Evolutionary conservation across 352 stramenopile species (phyloP).

Genomic region (Phytophthora cryptogea): DNA sequence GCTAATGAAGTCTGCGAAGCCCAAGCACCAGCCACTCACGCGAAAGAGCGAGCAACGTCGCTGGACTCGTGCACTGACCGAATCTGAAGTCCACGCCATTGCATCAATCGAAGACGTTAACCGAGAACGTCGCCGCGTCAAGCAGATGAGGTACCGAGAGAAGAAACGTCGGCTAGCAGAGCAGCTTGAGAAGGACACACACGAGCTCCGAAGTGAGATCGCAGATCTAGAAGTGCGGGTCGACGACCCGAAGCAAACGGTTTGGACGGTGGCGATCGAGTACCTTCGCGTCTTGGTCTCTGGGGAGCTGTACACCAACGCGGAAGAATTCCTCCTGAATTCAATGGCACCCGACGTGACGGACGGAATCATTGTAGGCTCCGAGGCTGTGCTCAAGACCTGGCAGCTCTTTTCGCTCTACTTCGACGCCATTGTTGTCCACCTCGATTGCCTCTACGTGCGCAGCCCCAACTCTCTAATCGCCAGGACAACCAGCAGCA

Average conservation of each 20-base stretch:
- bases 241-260: neutral
- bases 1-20: too few relatives aligned
- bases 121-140: too few relatives aligned
- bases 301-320: neutral
- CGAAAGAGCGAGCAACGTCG: too few relatives aligned
- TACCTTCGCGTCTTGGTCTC: constrained; percentile 2
- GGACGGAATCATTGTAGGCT: neutral
- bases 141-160: too few relatives aligned
- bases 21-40: too few relatives aligned
- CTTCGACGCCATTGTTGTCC: constrained; percentile 1
- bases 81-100: too few relatives aligned
- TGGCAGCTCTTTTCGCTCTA: neutral
- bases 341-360: neutral
- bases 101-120: too few relatives aligned
- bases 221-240: neutral
- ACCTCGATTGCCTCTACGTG: neutral
- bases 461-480: neutral
- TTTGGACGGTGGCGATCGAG: constrained; percentile 2
- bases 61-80: too few relatives aligned
- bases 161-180: too few relatives aligned
- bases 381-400: neutral
- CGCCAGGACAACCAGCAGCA: constrained; percentile 1
- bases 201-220: neutral
- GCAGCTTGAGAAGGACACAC: too few relatives aligned
- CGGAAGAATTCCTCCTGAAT: neutral